phyloP scores from a whole-genome alignment of 352 stramenopile species.

The Elongisporangium undulatum region DNA sequence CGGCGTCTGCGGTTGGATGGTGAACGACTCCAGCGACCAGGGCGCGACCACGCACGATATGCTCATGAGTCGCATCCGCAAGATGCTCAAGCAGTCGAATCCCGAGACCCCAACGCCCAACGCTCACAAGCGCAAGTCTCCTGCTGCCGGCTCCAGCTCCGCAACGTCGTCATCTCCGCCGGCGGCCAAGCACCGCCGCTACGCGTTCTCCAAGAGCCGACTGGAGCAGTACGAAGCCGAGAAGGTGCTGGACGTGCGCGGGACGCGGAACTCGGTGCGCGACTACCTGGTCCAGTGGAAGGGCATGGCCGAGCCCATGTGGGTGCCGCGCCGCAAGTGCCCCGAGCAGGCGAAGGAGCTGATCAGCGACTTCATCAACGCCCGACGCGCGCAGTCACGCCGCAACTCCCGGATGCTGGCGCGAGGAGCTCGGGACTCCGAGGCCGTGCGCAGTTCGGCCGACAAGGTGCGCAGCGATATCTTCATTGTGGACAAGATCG shows the following conservation, averaged over 20 bases:
- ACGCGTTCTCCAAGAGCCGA: conserved; percentile 13
- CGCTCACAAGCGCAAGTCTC: not conserved
- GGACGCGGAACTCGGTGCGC: conserved; percentile 7
- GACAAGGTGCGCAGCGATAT: conserved; percentile 8
- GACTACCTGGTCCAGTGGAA: conserved; percentile 38
- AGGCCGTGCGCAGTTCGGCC: not conserved
- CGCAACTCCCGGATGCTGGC: conserved; percentile 4
- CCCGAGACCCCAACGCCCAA: not conserved
- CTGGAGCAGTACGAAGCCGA: conserved; percentile 17
- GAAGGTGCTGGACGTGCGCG: conserved; percentile 22
- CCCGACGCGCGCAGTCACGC: not conserved
- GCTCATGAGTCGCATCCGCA: not conserved
- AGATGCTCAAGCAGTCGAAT: not conserved
- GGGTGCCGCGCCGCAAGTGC: conserved; percentile 31
- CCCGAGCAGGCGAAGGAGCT: conserved; percentile 18
- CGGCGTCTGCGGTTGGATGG: not conserved
- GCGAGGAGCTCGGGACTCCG: not conserved
- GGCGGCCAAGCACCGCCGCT: conserved; percentile 7
- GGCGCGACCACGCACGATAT: not conserved
- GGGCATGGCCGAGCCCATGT: conserved; percentile 14
- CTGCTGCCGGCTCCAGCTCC: not conserved
- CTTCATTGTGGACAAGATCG: conserved; percentile 62
- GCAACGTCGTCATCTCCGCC: conserved; percentile 3
- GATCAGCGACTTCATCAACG: conserved; percentile 24
- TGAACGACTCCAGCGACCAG: not conserved